Percentiles rank a stretch among this genome's conserved stretches.
Conservation (phyloP, 257 asterid species). For the Plantago ovata region DNA sequence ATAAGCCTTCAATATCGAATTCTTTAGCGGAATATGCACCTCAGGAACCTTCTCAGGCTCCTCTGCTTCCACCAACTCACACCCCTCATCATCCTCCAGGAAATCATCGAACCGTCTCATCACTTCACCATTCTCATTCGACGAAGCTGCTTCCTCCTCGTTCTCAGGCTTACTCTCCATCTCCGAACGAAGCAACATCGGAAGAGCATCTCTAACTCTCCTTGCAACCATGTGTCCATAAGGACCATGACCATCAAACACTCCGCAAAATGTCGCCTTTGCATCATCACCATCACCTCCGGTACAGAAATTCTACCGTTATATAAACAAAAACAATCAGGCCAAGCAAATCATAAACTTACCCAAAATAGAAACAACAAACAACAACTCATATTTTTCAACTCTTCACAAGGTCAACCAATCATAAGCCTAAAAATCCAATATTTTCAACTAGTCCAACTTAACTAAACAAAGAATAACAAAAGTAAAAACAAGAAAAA, state of each 20-base stretch:
- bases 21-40: constrained; percentile 62
- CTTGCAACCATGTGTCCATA: constrained; percentile 96
- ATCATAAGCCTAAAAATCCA: constrained; percentile 5
- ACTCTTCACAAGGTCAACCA: constrained; percentile 14
- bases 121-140: constrained; percentile 27
- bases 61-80: constrained; percentile 63
- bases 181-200: constrained; percentile 56
- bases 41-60: constrained; percentile 70
- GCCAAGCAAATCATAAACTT: constrained; percentile 67
- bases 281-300: constrained; percentile 35
- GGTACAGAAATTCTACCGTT: constrained; percentile 60
- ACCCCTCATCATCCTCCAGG: constrained; percentile 61
- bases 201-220: constrained; percentile 85
- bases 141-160: constrained; percentile 19
- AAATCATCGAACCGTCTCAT: constrained; percentile 62
- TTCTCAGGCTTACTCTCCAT: constrained; percentile 51
- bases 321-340: too few species aligned
- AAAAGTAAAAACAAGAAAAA: constrained; percentile 1
- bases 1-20: constrained; percentile 74
- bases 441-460: not conserved
- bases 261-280: constrained; percentile 76
- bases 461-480: not conserved
- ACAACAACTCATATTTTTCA: constrained; percentile 31
- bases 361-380: constrained; percentile 37
- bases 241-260: constrained; percentile 97